Conservation (phyloP, 208 protist species). For the Leishmania mexicana region DNA sequence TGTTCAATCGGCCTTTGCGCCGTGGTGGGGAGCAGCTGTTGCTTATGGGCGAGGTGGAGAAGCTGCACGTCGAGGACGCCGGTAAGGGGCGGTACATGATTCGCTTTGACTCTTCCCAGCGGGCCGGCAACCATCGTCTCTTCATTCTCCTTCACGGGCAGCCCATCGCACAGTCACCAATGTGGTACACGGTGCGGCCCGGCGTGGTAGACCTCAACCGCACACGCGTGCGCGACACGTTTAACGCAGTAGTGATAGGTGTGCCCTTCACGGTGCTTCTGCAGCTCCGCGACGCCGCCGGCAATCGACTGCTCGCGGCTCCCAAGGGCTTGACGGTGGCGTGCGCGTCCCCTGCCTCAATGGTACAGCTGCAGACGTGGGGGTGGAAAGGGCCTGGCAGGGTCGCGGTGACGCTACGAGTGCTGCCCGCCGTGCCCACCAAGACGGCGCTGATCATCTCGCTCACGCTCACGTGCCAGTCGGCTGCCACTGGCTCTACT, state of each 20-base stretch:
- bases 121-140: slow-evolving; percentile 49
- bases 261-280: slow-evolving; percentile 60
- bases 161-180: slow-evolving; percentile 66
- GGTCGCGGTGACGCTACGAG: slow-evolving; percentile 26
- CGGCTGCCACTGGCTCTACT: not conserved
- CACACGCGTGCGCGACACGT: slow-evolving; percentile 40
- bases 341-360: slow-evolving; percentile 9
- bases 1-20: slow-evolving; percentile 37
- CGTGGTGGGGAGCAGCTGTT: slow-evolving; percentile 38
- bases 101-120: slow-evolving; percentile 43
- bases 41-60: slow-evolving; percentile 42
- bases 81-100: slow-evolving; percentile 46
- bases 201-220: slow-evolving; percentile 32
- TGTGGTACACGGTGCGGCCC: slow-evolving; percentile 51
- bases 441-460: slow-evolving; percentile 19
- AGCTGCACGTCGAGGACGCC: slow-evolving; percentile 21
- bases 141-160: slow-evolving; percentile 66
- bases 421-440: slow-evolving; percentile 17
- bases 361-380: slow-evolving; percentile 25
- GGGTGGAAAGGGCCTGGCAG: slow-evolving; percentile 7
- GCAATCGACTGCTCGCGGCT: slow-evolving; percentile 39
- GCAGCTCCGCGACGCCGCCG: slow-evolving; percentile 42
- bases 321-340: slow-evolving; percentile 11
- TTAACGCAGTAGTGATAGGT: slow-evolving; percentile 57
- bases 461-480: slow-evolving; percentile 15